These are phyloP conservation scores for Leishmania lainsoni DNA, from an alignment of 208 protist species.

Conservation along the genomic window DNA sequence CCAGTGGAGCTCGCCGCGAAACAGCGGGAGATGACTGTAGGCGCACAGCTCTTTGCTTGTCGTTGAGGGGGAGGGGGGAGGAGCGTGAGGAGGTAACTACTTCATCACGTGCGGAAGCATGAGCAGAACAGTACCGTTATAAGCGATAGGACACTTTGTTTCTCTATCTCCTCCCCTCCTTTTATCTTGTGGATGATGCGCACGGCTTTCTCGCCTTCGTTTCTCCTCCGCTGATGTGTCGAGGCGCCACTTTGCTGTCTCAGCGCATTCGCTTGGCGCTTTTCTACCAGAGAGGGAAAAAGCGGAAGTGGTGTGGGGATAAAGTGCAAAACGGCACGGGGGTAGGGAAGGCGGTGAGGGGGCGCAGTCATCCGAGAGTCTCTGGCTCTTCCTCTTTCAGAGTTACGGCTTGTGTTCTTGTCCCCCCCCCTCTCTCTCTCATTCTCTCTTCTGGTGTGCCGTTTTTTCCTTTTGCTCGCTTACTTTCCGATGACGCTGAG, in stretches of 20 bases:
- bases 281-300: background rate
- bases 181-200: background rate
- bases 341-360: background rate
- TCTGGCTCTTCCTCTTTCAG: background rate
- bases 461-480: background rate
- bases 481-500: background rate
- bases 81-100: background rate
- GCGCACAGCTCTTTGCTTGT: background rate
- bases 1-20: background rate
- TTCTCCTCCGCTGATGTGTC: background rate
- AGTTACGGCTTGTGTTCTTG: background rate
- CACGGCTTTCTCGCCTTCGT: background rate
- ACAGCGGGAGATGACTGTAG: background rate
- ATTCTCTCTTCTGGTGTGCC: background rate
- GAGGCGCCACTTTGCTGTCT: background rate
- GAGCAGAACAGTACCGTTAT: background rate
- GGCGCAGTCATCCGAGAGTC: background rate
- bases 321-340: background rate
- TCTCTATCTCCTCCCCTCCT: too few species aligned
- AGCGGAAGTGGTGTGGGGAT: background rate
- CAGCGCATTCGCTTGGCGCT: background rate
- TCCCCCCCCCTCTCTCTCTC: background rate
- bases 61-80: background rate
- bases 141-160: background rate
- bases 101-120: background rate